phyloP scores from a whole-genome alignment of 441 rosid genomes.

The Gossypium lobatum region DNA sequence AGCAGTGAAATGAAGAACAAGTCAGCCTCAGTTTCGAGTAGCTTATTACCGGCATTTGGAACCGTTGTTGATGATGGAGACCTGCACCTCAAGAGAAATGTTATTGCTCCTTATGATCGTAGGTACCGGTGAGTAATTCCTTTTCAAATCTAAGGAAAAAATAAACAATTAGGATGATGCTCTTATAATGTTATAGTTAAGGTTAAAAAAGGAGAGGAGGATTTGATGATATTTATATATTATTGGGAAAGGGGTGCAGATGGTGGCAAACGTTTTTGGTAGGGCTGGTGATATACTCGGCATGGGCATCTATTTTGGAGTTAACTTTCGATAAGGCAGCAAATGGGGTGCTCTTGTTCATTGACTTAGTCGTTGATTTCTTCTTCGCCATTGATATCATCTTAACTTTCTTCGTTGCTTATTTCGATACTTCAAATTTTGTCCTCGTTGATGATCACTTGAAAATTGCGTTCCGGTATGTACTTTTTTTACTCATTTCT shows the following conservation, averaged over 20 bases:
- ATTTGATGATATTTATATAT: background rate
- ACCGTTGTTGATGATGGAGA: slow-evolving; percentile 49
- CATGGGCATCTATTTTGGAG: slow-evolving; percentile 86
- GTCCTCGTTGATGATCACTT: slow-evolving; percentile 71
- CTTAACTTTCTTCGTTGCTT: slow-evolving; percentile 81
- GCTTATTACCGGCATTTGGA: slow-evolving; percentile 84
- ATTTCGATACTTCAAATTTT: slow-evolving; percentile 69
- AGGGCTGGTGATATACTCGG: slow-evolving; percentile 64
- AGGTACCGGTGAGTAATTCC: slow-evolving; percentile 56
- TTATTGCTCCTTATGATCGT: slow-evolving; percentile 70
- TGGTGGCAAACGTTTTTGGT: slow-evolving; percentile 78
- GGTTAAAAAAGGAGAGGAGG: too few relatives aligned
- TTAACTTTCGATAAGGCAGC: slow-evolving; percentile 60
- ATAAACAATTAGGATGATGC: background rate
- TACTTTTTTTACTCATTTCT: background rate
- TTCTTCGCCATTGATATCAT: slow-evolving; percentile 76
- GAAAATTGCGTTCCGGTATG: slow-evolving; percentile 58
- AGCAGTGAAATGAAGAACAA: slow-evolving; percentile 55
- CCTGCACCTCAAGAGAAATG: slow-evolving; percentile 38
- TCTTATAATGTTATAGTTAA: too few relatives aligned
- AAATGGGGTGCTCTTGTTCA: slow-evolving; percentile 36
- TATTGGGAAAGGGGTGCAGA: slow-evolving; percentile 22
- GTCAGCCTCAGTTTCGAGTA: slow-evolving; percentile 69
- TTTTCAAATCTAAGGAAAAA: background rate
- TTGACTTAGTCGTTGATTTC: slow-evolving; percentile 70